Evolutionary conservation across 2,329 filamentous ascomycete genomes (phyloP), one percentile per base, ranked within the genome.

Genomic region (Phoma sp.): DNA sequence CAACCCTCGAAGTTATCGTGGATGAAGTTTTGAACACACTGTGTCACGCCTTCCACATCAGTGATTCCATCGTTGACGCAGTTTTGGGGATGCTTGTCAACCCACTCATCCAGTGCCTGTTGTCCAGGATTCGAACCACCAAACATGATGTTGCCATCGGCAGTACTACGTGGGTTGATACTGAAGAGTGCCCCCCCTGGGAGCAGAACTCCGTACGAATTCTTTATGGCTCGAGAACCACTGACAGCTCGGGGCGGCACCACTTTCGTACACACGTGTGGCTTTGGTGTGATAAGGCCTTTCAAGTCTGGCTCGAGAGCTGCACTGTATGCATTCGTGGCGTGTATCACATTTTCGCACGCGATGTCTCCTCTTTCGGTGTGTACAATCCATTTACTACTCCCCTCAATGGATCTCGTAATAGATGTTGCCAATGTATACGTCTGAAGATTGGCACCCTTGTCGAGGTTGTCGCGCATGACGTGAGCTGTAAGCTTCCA

Each of bases 111-210:
- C 13, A 74, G 60, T 40, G 64, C 52, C 29, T 61, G 58, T 41
- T 73, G 71, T 2, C 71, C 69, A 25, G 68, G 65, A 37, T 72
- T 73, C 1, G 61, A 67, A 4, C 71, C 71, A 2, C 71, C 70
- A 35, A 74, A 70, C 64, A 74, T 61, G 7, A 73, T 52, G 18
- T 67, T 61, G 8, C 70, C 70, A 39, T 74, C 70, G 3, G 65
- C 50, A 7, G 59, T 60, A 18, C 59, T 67, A 10, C 71, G 68
- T 10, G 71, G 66, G 42, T 74, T 74, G 52, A 74, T 72, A 37
- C 64, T 72, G 46, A 73, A 66, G 0, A 73, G 43, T 0, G 43
- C 70, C 0, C 71, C 69, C 13, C 68, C 58, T 1, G 67, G 59
- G 7, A 72, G 58, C 4, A 73, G 55, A 10, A 73, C 60, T 8